A percentile compares a stretch with the other conserved stretches of the same genome.
These are phyloP conservation scores for Usnea hakonensis DNA, from an alignment of 495 filamentous ascomycete genomes.

Conservation along the genomic window DNA sequence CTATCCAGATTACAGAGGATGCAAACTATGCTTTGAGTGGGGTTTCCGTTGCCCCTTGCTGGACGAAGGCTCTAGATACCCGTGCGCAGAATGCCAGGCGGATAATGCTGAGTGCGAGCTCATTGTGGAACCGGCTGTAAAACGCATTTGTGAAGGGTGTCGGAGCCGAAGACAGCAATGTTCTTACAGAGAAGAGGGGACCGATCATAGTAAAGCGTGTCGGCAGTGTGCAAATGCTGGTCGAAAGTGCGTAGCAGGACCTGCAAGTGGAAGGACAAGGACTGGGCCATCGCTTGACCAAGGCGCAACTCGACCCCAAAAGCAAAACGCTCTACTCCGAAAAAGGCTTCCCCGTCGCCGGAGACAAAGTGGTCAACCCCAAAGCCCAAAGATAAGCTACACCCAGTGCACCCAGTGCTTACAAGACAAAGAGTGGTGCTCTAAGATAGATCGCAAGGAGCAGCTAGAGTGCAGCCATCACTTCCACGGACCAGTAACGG, in stretches of 20 bases:
- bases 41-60: conserved; percentile 18
- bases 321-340: background rate
- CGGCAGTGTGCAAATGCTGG: conserved; percentile 7
- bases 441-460: conserved; percentile 1
- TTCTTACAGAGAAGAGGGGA: conserved; percentile 13
- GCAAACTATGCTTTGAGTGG: conserved; percentile 19
- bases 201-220: conserved; percentile 18
- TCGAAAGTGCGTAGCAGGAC: conserved; percentile 21
- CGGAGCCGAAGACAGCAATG: conserved; percentile 13
- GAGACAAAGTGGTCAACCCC: background rate
- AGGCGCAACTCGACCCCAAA: background rate
- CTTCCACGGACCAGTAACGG: conserved; percentile 8
- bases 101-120: conserved; percentile 21
- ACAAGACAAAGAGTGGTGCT: conserved; percentile 10
- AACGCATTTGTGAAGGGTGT: conserved; percentile 18
- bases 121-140: conserved; percentile 13
- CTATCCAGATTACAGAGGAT: conserved; percentile 21
- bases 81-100: conserved; percentile 16
- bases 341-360: background rate
- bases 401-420: conserved; percentile 20
- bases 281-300: conserved; percentile 22
- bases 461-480: background rate
- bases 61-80: conserved; percentile 21
- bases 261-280: conserved; percentile 19
- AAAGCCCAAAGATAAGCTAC: background rate